Evolutionary conservation across 805 yeast genomes (phyloP).

Genomic region (Citeromyces matritensis): DNA sequence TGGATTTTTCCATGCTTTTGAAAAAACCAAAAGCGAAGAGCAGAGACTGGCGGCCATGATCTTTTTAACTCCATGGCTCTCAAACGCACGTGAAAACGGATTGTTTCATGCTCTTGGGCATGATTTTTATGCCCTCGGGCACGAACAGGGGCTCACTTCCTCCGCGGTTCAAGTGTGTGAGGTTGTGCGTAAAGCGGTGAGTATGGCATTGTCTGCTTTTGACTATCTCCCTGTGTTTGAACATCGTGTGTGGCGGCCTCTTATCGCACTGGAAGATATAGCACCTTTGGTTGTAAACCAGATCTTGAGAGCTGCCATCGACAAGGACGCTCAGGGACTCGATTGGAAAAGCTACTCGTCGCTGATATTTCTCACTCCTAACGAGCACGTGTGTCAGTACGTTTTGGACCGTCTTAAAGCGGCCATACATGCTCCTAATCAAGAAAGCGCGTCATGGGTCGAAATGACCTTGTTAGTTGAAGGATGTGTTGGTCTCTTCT

Average conservation of each 20-base stretch:
- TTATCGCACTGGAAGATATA: no score
- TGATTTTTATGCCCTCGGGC: no score
- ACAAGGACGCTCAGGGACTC: slow-evolving; percentile 61
- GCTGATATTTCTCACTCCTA: slow-evolving; percentile 49
- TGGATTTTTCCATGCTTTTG: slow-evolving; percentile 37
- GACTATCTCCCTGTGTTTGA: no score
- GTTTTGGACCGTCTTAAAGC: slow-evolving; percentile 40
- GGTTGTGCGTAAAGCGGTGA: no score
- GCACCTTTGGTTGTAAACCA: slow-evolving; percentile 44
- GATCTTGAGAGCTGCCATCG: slow-evolving; percentile 57
- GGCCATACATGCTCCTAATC: slow-evolving; percentile 17
- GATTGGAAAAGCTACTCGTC: slow-evolving; percentile 52
- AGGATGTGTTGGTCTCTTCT: slow-evolving; percentile 48
- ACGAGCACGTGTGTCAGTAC: slow-evolving; percentile 57
- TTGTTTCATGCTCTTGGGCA: no score
- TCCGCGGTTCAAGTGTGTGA: no score
- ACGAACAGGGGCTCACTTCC: no score
- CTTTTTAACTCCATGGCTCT: no score
- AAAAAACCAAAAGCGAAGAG: slow-evolving; percentile 14
- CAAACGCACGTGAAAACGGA: no score
- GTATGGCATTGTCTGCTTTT: no score
- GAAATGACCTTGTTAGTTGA: slow-evolving; percentile 58
- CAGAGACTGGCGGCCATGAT: no score
- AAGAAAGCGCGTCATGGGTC: slow-evolving; percentile 33
- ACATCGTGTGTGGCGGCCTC: no score